These are phyloP conservation scores for Silene uniflora DNA, from an alignment of 148 eudicot species.

Conservation along the genomic window DNA sequence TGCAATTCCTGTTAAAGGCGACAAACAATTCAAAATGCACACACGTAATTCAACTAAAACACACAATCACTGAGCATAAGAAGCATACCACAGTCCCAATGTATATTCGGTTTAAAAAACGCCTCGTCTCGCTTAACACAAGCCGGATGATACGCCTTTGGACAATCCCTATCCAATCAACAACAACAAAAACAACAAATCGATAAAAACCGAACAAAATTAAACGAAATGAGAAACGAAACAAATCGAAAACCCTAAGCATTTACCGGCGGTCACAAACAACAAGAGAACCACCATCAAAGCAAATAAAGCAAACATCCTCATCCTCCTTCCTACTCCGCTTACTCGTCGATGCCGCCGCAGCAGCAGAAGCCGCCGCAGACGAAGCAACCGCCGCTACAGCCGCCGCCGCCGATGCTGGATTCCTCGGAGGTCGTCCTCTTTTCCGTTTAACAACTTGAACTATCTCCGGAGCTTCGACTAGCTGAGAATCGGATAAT, in stretches of 20 bases:
- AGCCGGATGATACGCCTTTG: constrained; percentile 92
- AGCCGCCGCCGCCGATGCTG: constrained; percentile 27
- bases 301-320: constrained; percentile 91
- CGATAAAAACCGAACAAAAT: neutral
- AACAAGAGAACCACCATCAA: constrained; percentile 85
- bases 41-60: neutral
- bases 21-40: neutral
- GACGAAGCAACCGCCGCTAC: constrained; percentile 3
- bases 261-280: constrained; percentile 75
- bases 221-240: neutral
- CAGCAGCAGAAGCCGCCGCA: constrained; percentile 20
- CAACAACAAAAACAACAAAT: neutral
- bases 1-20: neutral
- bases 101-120: constrained; percentile 52
- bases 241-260: constrained; percentile 1
- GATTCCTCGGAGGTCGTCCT: constrained; percentile 61
- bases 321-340: constrained; percentile 57
- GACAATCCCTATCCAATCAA: constrained; percentile 56
- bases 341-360: constrained; percentile 20
- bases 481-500: constrained; percentile 27
- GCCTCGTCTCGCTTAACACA: constrained; percentile 87
- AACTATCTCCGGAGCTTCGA: constrained; percentile 26
- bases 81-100: constrained; percentile 80
- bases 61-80: neutral
- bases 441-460: constrained; percentile 42